A percentile compares a stretch with the other conserved stretches of the same genome.
Conservation (phyloP, 2,329 filamentous ascomycete genomes). For the Simplicillium aogashimaense region DNA sequence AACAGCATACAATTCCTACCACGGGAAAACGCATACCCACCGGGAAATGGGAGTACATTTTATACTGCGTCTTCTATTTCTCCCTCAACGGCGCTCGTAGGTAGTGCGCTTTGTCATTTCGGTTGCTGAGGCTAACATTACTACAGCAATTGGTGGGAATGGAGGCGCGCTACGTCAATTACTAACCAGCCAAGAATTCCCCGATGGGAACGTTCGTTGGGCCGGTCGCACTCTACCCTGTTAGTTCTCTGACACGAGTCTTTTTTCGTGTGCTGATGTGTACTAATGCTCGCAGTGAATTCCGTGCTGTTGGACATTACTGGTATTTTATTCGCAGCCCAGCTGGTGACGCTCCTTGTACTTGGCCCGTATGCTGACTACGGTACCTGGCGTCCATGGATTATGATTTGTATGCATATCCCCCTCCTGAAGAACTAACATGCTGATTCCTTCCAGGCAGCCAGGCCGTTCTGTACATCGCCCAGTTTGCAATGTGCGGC, state of each 20-base stretch:
- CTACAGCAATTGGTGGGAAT: conserved; percentile 8
- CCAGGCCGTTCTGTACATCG: conserved; percentile 8
- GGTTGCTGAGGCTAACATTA: neutral
- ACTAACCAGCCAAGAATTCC: conserved; percentile 4
- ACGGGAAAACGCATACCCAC: conserved; percentile 7
- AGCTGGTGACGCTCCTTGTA: conserved; percentile 10
- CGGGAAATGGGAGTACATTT: conserved; percentile 10
- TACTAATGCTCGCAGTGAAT: conserved; percentile 4
- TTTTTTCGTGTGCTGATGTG: neutral
- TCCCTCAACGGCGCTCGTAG: conserved; percentile 9
- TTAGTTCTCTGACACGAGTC: neutral
- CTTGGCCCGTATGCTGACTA: conserved; percentile 14
- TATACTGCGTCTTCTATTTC: conserved; percentile 9
- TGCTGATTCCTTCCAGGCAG: conserved; percentile 1
- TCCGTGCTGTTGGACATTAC: conserved; percentile 11
- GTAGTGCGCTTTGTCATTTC: neutral
- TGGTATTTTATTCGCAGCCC: conserved; percentile 12
- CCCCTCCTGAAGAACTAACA: neutral
- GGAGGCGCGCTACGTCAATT: conserved; percentile 7
- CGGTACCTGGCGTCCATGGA: conserved; percentile 13
- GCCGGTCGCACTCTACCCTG: conserved; percentile 3
- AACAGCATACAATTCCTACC: conserved; percentile 9
- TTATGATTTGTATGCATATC: conserved; percentile 10
- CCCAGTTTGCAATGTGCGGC: conserved; percentile 11
- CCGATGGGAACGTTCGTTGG: conserved; percentile 5